Percentiles rank a stretch among this genome's conserved stretches.
phyloP scores from a whole-genome alignment of 441 rosid genomes.

The Arabidopsis hybrid region DNA sequence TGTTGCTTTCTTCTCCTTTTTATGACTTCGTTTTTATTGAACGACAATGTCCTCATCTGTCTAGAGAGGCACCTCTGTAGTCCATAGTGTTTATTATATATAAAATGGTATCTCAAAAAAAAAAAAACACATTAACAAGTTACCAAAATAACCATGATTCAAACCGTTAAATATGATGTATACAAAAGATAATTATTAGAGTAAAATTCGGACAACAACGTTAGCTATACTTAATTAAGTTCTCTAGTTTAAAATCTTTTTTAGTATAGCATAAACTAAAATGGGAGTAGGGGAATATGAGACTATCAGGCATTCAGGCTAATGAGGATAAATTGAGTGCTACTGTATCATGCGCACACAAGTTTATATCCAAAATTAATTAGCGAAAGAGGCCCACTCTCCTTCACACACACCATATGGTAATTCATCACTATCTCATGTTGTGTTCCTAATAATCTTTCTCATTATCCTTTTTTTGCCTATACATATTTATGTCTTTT shows the following conservation, averaged over 20 bases:
- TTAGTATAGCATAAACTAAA: background rate
- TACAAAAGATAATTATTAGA: background rate
- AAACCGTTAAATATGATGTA: background rate
- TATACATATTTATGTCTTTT: background rate
- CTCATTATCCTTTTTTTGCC: constrained; percentile 20
- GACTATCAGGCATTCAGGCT: constrained; percentile 14
- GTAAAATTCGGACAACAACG: background rate
- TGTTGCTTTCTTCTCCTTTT: no score
- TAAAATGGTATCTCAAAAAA: no score
- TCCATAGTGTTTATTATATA: no score
- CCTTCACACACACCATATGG: constrained; percentile 49
- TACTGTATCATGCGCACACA: constrained; percentile 85
- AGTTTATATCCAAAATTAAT: constrained; percentile 42
- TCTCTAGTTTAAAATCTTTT: background rate
- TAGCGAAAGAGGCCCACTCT: constrained; percentile 54
- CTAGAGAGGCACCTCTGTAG: no score
- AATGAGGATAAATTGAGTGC: constrained; percentile 57
- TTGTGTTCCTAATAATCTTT: constrained; percentile 39
- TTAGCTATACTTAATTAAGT: background rate
- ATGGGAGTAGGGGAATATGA: constrained; percentile 31
- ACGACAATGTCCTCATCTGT: no score
- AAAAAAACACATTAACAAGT: background rate
- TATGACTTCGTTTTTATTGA: no score
- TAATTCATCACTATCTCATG: constrained; percentile 56
- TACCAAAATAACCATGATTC: background rate